These are phyloP conservation scores for Aspergillus vadensis DNA, from an alignment of 2,329 filamentous ascomycete genomes.

Conservation along the genomic window DNA sequence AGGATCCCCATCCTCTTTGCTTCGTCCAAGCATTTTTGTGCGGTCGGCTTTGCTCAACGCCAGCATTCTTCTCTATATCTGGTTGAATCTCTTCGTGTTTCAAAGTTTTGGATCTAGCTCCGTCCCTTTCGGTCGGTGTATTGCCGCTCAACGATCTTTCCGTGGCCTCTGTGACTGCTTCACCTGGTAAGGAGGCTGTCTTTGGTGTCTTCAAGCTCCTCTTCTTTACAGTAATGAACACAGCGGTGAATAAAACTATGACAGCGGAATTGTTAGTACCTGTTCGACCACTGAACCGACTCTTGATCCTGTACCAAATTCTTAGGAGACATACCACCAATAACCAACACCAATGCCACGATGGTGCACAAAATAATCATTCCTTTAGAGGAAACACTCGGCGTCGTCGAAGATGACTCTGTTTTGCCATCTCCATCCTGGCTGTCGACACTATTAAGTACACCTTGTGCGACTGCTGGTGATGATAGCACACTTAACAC, in stretches of 20 bases:
- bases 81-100: neutral
- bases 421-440: slow-evolving; percentile 17
- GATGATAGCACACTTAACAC: slow-evolving; percentile 12
- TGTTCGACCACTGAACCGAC: neutral
- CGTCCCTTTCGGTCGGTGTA: neutral
- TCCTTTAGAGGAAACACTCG: slow-evolving; percentile 18
- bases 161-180: slow-evolving; percentile 16
- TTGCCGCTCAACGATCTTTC: slow-evolving; percentile 13
- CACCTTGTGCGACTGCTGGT: slow-evolving; percentile 15
- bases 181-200: slow-evolving; percentile 17
- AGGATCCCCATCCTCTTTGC: slow-evolving; percentile 17
- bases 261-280: neutral
- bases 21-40: neutral
- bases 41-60: slow-evolving; percentile 1
- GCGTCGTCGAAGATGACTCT: slow-evolving; percentile 11
- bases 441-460: slow-evolving; percentile 17
- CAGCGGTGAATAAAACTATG: slow-evolving; percentile 21
- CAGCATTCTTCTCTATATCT: slow-evolving; percentile 18
- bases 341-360: slow-evolving; percentile 22
- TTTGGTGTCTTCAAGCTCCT: slow-evolving; percentile 25
- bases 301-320: too few relatives aligned
- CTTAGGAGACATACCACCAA: slow-evolving; percentile 20
- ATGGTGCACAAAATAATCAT: slow-evolving; percentile 25
- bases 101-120: neutral
- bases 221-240: slow-evolving; percentile 24